These are phyloP conservation scores for Lathyrus aphaca DNA, from an alignment of 306 rosid genomes.

Conservation along the genomic window DNA sequence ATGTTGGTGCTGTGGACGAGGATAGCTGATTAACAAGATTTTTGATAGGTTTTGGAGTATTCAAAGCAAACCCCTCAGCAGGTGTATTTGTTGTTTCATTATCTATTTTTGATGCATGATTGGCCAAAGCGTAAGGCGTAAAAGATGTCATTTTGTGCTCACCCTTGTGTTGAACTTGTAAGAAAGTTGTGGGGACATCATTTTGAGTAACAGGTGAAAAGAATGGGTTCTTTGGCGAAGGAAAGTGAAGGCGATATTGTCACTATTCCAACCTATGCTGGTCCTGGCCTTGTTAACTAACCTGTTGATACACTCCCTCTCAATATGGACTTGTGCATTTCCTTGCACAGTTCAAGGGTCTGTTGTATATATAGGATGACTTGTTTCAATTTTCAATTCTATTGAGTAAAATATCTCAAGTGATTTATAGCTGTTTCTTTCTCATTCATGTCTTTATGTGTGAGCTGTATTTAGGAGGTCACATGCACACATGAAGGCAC, in stretches of 20 bases:
- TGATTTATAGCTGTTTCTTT: constrained; percentile 54
- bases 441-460: constrained; percentile 34
- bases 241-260: constrained; percentile 40
- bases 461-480: constrained; percentile 17
- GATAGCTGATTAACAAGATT: constrained; percentile 69
- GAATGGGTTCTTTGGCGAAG: constrained; percentile 42
- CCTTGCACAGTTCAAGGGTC: constrained; percentile 47
- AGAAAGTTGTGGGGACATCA: constrained; percentile 47
- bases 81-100: constrained; percentile 43
- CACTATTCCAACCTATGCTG: constrained; percentile 33
- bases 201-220: constrained; percentile 35
- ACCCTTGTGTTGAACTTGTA: constrained; percentile 46
- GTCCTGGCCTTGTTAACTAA: constrained; percentile 55
- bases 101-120: constrained; percentile 42
- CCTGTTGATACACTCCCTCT: constrained; percentile 48
- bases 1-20: constrained; percentile 81
- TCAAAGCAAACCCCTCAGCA: constrained; percentile 49
- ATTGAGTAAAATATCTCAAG: constrained; percentile 51
- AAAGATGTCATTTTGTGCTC: constrained; percentile 47
- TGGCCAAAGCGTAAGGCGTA: constrained; percentile 25
- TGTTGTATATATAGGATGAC: constrained; percentile 68
- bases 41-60: constrained; percentile 47
- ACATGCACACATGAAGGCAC: constrained; percentile 38
- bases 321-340: constrained; percentile 42
- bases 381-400: constrained; percentile 56